phyloP scores from a whole-genome alignment of 768 basidiomycete genomes.

The Lactifluus hygrophoroides region DNA sequence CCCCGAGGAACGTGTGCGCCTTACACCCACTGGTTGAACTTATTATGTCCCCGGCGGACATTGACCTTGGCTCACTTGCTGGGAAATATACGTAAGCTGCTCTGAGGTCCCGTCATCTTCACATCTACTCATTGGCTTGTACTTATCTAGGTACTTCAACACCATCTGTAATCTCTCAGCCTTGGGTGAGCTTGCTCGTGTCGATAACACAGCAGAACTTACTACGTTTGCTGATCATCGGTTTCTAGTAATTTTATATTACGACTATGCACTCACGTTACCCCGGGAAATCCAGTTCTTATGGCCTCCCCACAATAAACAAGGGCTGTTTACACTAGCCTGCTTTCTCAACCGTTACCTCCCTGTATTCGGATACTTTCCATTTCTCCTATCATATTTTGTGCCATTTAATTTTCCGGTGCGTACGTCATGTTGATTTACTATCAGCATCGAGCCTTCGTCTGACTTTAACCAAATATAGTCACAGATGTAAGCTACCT shows the following conservation, averaged over 20 bases:
- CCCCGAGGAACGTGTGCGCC: neutral
- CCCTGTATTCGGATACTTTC: slow-evolving; percentile 31
- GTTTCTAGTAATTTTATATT: slow-evolving; percentile 25
- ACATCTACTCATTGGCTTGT: neutral
- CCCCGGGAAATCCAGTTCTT: slow-evolving; percentile 34
- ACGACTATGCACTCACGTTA: slow-evolving; percentile 27
- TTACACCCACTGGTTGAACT: neutral
- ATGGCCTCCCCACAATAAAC: slow-evolving; percentile 33
- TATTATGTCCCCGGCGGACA: neutral
- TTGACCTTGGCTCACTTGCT: neutral
- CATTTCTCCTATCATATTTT: slow-evolving; percentile 22
- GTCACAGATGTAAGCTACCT: slow-evolving; percentile 2
- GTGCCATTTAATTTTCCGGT: neutral
- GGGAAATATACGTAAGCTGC: neutral
- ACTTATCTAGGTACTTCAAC: neutral
- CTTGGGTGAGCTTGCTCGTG: neutral
- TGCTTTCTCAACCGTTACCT: slow-evolving; percentile 46
- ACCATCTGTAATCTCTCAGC: neutral
- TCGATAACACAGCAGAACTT: neutral
- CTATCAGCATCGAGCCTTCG: no score
- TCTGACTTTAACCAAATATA: neutral
- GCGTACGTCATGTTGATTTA: neutral
- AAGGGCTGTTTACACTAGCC: slow-evolving; percentile 33
- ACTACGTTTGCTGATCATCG: neutral
- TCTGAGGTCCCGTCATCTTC: neutral